A percentile compares a stretch with the other conserved stretches of the same genome.
Conservation (phyloP, 768 basidiomycete species). For the Termitomyces sp. region DNA sequence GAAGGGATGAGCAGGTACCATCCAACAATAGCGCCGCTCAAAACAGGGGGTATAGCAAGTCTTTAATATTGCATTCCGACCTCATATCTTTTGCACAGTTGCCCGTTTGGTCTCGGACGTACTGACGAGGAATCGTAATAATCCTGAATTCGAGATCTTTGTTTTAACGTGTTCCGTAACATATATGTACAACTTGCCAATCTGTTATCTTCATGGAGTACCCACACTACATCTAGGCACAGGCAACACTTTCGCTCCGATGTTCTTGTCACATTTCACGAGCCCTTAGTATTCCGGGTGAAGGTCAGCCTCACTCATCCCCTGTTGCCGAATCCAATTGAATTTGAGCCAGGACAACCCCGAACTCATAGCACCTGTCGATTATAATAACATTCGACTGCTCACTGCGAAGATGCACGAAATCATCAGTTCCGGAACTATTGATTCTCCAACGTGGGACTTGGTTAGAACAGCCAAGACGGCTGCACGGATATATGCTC, state of each 20-base stretch:
- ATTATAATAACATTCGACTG: slow-evolving; percentile 53
- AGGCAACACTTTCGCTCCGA: slow-evolving; percentile 85
- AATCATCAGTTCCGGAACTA: slow-evolving; percentile 68
- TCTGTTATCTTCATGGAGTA: not conserved
- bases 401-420: slow-evolving; percentile 59
- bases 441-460: slow-evolving; percentile 84
- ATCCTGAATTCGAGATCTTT: slow-evolving; percentile 66
- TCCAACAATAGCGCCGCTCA: slow-evolving; percentile 81
- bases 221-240: slow-evolving; percentile 43
- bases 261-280: slow-evolving; percentile 78
- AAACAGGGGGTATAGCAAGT: slow-evolving; percentile 64
- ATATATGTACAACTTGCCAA: slow-evolving; percentile 50
- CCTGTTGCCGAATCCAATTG: not conserved
- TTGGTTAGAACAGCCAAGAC: slow-evolving; percentile 69
- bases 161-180: slow-evolving; percentile 77
- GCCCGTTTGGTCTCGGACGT: slow-evolving; percentile 79
- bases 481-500: slow-evolving; percentile 77
- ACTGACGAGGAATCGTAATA: slow-evolving; percentile 59
- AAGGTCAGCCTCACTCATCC: slow-evolving; percentile 34
- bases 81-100: slow-evolving; percentile 35
- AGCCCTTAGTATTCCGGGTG: slow-evolving; percentile 59
- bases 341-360: slow-evolving; percentile 48
- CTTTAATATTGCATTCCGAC: not conserved
- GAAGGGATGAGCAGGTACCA: slow-evolving; percentile 85
- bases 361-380: slow-evolving; percentile 62